A percentile compares a stretch with the other conserved stretches of the same genome.
phyloP scores from a whole-genome alignment of 208 protist genomes.

The Leishmania gerbilli region DNA sequence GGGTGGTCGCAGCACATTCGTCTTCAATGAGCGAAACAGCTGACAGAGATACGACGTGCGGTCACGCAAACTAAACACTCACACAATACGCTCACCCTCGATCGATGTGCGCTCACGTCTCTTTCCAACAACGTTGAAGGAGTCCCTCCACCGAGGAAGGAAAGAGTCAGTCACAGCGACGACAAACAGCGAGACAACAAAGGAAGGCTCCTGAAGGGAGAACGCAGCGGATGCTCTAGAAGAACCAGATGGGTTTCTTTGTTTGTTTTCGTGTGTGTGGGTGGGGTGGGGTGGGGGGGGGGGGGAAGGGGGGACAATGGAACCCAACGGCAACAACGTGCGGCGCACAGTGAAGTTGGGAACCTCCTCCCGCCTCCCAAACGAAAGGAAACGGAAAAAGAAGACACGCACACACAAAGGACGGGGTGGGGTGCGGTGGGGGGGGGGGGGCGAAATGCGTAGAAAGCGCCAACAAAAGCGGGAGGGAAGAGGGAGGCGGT shows the following conservation, averaged over 20 bases:
- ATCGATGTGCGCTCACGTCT: background rate
- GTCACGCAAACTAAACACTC: background rate
- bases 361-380: no score
- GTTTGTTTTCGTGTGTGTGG: background rate
- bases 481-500: background rate
- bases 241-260: background rate
- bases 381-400: no score
- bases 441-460: no score
- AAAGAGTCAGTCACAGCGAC: background rate
- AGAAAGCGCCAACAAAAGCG: background rate
- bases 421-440: no score
- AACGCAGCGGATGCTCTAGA: background rate
- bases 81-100: background rate
- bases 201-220: background rate
- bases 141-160: background rate
- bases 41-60: background rate
- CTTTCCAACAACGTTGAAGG: background rate
- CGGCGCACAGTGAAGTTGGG: no score
- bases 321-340: no score
- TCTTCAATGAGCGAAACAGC: background rate
- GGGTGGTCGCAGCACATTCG: slow-evolving; percentile 40
- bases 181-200: background rate
- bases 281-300: no score
- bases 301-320: no score
- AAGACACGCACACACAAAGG: no score